Evolutionary conservation across 2,329 filamentous ascomycete species (phyloP).

Genomic region (Pseudohalonectria lignicola): DNA sequence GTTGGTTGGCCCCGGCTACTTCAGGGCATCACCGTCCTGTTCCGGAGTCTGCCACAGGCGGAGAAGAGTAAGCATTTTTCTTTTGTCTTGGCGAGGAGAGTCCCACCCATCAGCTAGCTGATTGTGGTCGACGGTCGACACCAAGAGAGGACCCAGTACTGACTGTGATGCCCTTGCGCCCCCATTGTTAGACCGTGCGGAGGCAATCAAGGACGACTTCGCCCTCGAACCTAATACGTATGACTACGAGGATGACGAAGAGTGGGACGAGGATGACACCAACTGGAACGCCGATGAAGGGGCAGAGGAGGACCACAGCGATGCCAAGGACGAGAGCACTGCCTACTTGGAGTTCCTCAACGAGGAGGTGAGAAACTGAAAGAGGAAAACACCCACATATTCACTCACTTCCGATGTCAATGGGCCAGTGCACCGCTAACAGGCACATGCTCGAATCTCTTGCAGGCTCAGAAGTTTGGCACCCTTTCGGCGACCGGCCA

Average conservation of each 20-base stretch:
- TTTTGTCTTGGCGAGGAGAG: not conserved
- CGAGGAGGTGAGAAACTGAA: conserved; percentile 57
- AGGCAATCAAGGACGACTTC: conserved; percentile 83
- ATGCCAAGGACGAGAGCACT: conserved; percentile 80
- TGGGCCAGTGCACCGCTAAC: too few species aligned
- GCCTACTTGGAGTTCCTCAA: conserved; percentile 95
- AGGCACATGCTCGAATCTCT: too few species aligned
- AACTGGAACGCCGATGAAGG: conserved; percentile 70
- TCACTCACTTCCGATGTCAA: too few species aligned
- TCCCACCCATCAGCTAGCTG: not conserved
- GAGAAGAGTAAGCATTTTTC: conserved; percentile 64
- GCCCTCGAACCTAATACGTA: conserved; percentile 51
- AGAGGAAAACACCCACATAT: not conserved
- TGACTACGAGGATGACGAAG: conserved; percentile 63
- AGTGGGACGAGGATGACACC: conserved; percentile 71
- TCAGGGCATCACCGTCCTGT: conserved; percentile 75
- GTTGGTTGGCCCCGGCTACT: conserved; percentile 91
- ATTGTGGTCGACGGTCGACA: too few species aligned
- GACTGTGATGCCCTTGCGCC: too few species aligned
- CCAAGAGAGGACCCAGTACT: too few species aligned
- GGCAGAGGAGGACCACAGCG: conserved; percentile 45
- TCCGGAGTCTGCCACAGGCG: conserved; percentile 81
- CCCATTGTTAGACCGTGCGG: conserved; percentile 61
- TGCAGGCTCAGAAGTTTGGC: conserved; percentile 71
- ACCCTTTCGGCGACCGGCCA: conserved; percentile 46